Evolutionary conservation across 768 basidiomycete genomes (phyloP).

Genomic region (Calocera cornea): DNA sequence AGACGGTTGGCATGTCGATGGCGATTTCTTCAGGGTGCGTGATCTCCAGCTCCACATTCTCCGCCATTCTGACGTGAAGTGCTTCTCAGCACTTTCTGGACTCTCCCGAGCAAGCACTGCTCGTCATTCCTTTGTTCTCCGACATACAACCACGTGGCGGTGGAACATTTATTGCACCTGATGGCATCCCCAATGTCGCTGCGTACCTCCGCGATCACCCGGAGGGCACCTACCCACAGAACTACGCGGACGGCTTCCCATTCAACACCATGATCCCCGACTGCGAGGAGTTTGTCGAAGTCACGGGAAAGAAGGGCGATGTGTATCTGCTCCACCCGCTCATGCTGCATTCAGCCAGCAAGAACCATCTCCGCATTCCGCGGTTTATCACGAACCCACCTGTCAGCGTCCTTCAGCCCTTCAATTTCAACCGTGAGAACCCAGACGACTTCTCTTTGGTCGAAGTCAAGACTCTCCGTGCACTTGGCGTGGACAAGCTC

Average conservation of each 20-base stretch:
- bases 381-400: conserved; percentile 56
- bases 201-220: conserved; percentile 15
- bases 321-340: conserved; percentile 52
- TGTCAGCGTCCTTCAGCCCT: conserved; percentile 40
- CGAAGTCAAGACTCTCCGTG: conserved; percentile 43
- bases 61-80: conserved; percentile 1
- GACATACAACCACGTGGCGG: conserved; percentile 43
- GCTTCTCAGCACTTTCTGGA: conserved; percentile 34
- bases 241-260: conserved; percentile 4
- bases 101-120: conserved; percentile 49
- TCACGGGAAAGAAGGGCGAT: conserved; percentile 30
- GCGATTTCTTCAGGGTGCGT: conserved; percentile 8
- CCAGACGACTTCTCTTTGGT: conserved; percentile 35
- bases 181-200: conserved; percentile 30
- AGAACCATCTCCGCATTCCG: conserved; percentile 42
- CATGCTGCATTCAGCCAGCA: conserved; percentile 52
- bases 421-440: conserved; percentile 36
- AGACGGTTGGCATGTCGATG: conserved; percentile 42
- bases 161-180: conserved; percentile 46
- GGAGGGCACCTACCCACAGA: conserved; percentile 5
- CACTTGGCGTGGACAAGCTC: conserved; percentile 35
- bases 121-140: conserved; percentile 48
- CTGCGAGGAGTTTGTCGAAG: conserved; percentile 16
- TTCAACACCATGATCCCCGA: conserved; percentile 20
- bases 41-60: neutral